Percentiles rank a stretch among this genome's conserved stretches.
Evolutionary conservation across 257 asterid genomes (phyloP).

Genomic region (Solanum appendiculatum): DNA sequence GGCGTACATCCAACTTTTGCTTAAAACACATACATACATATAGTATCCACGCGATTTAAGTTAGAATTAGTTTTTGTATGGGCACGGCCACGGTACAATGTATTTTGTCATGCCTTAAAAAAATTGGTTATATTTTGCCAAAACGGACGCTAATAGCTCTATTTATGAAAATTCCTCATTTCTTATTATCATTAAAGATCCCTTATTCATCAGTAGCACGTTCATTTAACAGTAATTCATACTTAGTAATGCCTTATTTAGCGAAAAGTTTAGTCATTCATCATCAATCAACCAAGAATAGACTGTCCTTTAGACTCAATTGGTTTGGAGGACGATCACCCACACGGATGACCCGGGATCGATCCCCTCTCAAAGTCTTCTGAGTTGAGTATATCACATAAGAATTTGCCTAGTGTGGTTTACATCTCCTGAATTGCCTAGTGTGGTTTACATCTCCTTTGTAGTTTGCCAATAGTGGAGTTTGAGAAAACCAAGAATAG

Average conservation of each 20-base stretch:
- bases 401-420: too few species aligned
- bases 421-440: too few species aligned
- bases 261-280: not conserved
- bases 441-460: too few species aligned
- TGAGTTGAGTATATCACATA: too few species aligned
- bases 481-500: too few species aligned
- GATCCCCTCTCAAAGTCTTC: too few species aligned
- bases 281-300: not conserved
- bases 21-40: too few species aligned
- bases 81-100: not conserved
- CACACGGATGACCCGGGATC: too few species aligned
- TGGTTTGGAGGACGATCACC: too few species aligned
- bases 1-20: too few species aligned
- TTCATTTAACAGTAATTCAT: not conserved
- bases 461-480: too few species aligned
- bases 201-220: not conserved
- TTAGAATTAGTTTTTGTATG: not conserved
- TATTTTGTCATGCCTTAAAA: not conserved
- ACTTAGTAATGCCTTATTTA: not conserved
- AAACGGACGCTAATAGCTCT: not conserved
- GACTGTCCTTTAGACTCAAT: too few species aligned
- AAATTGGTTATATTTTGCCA: not conserved
- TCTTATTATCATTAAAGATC: not conserved
- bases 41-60: not conserved
- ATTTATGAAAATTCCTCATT: not conserved